phyloP scores from a whole-genome alignment of 257 asterid genomes.

The Prunella vulgaris region DNA sequence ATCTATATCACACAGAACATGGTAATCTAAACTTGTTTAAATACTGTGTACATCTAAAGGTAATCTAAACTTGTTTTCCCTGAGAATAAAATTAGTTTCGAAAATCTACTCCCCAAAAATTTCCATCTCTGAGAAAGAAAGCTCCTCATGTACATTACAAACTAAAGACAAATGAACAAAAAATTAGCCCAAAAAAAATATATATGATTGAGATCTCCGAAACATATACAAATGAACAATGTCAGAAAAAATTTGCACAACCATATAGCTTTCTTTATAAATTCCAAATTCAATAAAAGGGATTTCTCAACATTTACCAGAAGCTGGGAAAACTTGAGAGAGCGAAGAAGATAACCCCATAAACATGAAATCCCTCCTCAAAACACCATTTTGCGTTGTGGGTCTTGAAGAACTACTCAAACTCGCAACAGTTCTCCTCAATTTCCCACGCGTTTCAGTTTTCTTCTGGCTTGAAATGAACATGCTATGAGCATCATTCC shows the following conservation, averaged over 20 bases:
- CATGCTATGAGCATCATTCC: constrained; percentile 25
- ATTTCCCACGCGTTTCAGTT: constrained; percentile 14
- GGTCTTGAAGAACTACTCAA: constrained; percentile 34
- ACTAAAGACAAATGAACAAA: not conserved
- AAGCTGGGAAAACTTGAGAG: constrained; percentile 42
- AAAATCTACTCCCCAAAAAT: not conserved
- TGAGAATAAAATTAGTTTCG: not conserved
- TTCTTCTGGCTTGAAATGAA: constrained; percentile 21
- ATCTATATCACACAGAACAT: too few relatives aligned
- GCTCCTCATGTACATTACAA: not conserved
- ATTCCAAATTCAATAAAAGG: not conserved
- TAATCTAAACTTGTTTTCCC: too few relatives aligned
- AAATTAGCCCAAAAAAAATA: constrained; percentile 1
- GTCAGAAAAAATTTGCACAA: constrained; percentile 1
- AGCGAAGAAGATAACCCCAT: constrained; percentile 54
- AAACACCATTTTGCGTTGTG: constrained; percentile 32
- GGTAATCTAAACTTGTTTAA: too few relatives aligned
- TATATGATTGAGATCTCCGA: not conserved
- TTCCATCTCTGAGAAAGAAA: not conserved
- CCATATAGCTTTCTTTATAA: not conserved
- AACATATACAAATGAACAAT: not conserved
- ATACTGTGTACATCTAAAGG: too few relatives aligned
- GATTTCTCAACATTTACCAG: constrained; percentile 32
- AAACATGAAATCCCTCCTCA: constrained; percentile 54
- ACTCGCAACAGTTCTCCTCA: constrained; percentile 21